Percentiles rank a stretch among this genome's conserved stretches.
These are phyloP conservation scores for Incumbomyces delicatus DNA, from an alignment of 2,329 filamentous ascomycete species.

Conservation along the genomic window DNA sequence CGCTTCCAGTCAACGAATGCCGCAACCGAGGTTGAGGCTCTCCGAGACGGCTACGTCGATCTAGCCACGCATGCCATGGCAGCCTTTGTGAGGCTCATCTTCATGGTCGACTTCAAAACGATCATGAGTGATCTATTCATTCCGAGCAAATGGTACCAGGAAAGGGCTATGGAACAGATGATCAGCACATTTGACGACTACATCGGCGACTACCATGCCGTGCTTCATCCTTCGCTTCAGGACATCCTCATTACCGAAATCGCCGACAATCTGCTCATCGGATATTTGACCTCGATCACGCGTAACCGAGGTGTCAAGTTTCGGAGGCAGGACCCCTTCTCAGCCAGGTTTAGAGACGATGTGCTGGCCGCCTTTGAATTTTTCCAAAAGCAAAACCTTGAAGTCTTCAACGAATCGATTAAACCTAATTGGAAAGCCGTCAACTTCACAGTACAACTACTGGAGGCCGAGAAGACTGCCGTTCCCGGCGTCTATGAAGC, in stretches of 20 bases:
- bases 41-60: conserved; percentile 90
- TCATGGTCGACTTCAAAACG: conserved; percentile 75
- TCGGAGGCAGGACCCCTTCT: conserved; percentile 73
- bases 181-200: conserved; percentile 94
- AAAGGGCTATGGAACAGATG: conserved; percentile 84
- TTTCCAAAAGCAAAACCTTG: conserved; percentile 58
- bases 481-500: conserved; percentile 69
- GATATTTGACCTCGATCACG: conserved; percentile 73
- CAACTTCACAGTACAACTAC: conserved; percentile 67
- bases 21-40: conserved; percentile 58
- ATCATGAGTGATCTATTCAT: conserved; percentile 90
- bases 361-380: conserved; percentile 83
- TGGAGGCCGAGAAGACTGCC: conserved; percentile 61
- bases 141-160: conserved; percentile 66
- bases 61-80: conserved; percentile 86
- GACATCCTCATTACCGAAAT: conserved; percentile 93
- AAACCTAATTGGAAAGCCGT: conserved; percentile 90
- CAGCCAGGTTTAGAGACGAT: conserved; percentile 89
- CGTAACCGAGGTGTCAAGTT: conserved; percentile 80
- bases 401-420: conserved; percentile 61
- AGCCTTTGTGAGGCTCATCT: conserved; percentile 77
- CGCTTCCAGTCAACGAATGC: conserved; percentile 66
- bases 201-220: conserved; percentile 71
- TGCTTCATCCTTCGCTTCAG: conserved; percentile 75
- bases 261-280: conserved; percentile 77